Evolutionary conservation across 257 asterid genomes (phyloP).

Genomic region (Cruciata laevipes): DNA sequence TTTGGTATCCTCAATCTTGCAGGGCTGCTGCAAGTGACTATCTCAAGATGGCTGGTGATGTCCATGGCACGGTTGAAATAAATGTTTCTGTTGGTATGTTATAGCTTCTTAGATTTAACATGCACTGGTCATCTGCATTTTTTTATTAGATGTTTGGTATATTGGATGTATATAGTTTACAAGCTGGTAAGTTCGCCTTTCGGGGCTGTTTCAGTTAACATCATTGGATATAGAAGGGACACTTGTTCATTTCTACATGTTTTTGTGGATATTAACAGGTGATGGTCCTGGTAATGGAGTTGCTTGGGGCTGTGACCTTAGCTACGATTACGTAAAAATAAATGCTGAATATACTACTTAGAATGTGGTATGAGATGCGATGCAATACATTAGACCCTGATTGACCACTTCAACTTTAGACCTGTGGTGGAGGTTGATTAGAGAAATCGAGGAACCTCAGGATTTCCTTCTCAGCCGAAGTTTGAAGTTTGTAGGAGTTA

Average conservation of each 20-base stretch:
- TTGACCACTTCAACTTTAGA: too few species aligned
- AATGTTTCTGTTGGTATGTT: slow-evolving; percentile 64
- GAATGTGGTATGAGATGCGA: slow-evolving; percentile 6
- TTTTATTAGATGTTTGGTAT: not conserved
- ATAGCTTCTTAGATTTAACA: not conserved
- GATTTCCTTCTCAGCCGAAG: too few species aligned
- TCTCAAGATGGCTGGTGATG: slow-evolving; percentile 59
- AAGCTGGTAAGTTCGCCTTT: not conserved
- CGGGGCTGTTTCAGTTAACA: not conserved
- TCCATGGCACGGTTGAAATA: slow-evolving; percentile 71
- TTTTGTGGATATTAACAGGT: slow-evolving; percentile 32
- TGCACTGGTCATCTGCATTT: not conserved
- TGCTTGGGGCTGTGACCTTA: slow-evolving; percentile 96
- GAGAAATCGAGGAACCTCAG: not conserved
- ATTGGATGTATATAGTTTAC: not conserved
- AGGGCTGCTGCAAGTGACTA: slow-evolving; percentile 82
- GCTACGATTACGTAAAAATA: slow-evolving; percentile 88
- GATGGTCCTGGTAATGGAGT: slow-evolving; percentile 72
- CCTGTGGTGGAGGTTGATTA: not conserved
- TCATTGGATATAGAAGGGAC: not conserved
- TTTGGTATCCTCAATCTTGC: slow-evolving; percentile 18
- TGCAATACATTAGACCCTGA: not conserved
- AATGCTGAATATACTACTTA: slow-evolving; percentile 80
- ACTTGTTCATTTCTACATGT: not conserved
- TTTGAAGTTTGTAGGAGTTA: too few species aligned